Base-by-base conservation (phyloP, 2,329 filamentous ascomycete genomes). In the Fusarium napiforme region DNA sequence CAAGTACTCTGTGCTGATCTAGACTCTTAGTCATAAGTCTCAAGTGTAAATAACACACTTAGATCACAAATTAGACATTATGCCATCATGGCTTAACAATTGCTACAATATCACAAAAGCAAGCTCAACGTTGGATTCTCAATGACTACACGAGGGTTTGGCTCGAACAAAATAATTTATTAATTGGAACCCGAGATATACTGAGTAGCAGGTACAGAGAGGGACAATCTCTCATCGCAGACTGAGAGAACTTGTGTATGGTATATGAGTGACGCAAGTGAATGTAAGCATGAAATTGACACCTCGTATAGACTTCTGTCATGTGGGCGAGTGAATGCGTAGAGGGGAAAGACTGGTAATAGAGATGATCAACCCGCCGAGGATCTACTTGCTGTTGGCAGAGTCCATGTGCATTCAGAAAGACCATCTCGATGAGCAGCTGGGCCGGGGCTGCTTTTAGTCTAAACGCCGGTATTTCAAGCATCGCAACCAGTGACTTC, bases 121-220 rank as follows among this genome's bases (percentile, higher is more conserved):
- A 45, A 18, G 3, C 10, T 8, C 10, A 19, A 19, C 42, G 19
- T 19, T 5, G 2, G 16, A 45, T 28, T 1, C 10, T 19, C 16
- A 5, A 9, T 45, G 3, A 28, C 10, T 5, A 2, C 12, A 26
- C 1, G 16, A 4, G 15, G 10, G 7, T 8, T 45, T 19, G 10
- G 10, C 23, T 26, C 4, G 10, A 6, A 12, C 4, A 3, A 8
- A 19, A 19, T 16, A 5, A 45, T 19, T 45, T 12, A 45, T 9
- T 5, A 19, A 3, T 8, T 45, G 10, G 16, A 7, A 11, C 16
- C 6, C 10, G 9, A 19, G 16, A 45, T 45, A 16, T 11, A 28
- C 16, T 12, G 16, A 26, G 15, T 9, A 45, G 16, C 11, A 11
- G 23, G 10, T 18, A 19, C 1, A 45, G 4, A 45, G 11, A 45